phyloP scores from a whole-genome alignment of 441 rosid genomes.

The Theobroma grandiflorum region DNA sequence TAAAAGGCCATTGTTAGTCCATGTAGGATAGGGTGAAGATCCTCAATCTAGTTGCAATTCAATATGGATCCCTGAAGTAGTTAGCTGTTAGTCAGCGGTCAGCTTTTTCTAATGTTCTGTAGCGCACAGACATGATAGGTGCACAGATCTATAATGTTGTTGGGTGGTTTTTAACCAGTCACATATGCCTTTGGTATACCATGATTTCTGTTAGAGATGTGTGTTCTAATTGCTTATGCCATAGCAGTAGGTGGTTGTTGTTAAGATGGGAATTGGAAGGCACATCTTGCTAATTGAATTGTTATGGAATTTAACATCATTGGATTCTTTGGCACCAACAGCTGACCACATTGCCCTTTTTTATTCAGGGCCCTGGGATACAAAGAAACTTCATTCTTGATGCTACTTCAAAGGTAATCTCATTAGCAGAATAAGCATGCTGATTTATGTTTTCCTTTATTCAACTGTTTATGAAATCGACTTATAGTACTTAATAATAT shows the following conservation, averaged over 20 bases:
- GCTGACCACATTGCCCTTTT: constrained; percentile 7
- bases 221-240: not conserved
- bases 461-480: not conserved
- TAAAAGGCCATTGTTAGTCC: not conserved
- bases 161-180: not conserved
- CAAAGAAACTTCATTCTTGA: constrained; percentile 61
- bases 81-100: constrained; percentile 2
- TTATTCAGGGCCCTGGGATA: constrained; percentile 71
- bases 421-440: not conserved
- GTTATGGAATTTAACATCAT: not conserved
- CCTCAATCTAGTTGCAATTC: constrained; percentile 10
- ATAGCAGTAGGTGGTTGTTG: not conserved
- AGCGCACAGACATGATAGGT: not conserved
- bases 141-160: not conserved
- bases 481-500: not conserved
- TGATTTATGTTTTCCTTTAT: not conserved
- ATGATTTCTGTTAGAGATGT: not conserved
- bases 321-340: not conserved
- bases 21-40: not conserved
- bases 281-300: not conserved
- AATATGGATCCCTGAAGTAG: not conserved
- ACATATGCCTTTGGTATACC: not conserved
- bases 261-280: constrained; percentile 3
- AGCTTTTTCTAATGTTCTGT: not conserved
- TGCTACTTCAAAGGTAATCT: constrained; percentile 65